Percentiles rank a stretch among this genome's conserved stretches.
phyloP scores from a whole-genome alignment of 768 basidiomycete genomes.

The Leccinum boreale region DNA sequence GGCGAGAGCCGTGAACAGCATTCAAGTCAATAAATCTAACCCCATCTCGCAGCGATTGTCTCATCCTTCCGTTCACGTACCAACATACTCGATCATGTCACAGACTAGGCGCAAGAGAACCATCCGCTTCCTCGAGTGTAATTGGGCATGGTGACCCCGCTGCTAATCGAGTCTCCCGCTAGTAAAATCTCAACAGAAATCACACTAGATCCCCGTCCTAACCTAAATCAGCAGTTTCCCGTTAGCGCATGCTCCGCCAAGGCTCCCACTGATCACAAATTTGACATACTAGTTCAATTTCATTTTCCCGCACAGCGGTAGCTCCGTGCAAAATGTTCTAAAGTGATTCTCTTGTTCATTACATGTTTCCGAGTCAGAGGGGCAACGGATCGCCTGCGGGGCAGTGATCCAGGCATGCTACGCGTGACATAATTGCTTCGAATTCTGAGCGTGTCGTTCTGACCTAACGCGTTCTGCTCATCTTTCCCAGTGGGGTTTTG shows the following conservation, averaged over 20 bases:
- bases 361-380: not conserved
- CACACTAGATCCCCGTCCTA: not conserved
- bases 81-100: not conserved
- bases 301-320: not conserved
- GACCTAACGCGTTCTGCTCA: not conserved
- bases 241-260: not conserved
- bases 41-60: not conserved
- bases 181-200: not conserved
- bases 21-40: not conserved
- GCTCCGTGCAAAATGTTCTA: not conserved
- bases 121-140: not conserved
- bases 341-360: not conserved
- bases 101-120: not conserved
- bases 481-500: conserved; percentile 29
- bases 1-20: conserved; percentile 2
- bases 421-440: not conserved
- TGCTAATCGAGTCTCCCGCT: not conserved
- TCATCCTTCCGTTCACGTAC: not conserved
- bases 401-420: not conserved
- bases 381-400: conserved; percentile 15
- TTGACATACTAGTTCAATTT: not conserved
- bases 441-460: not conserved
- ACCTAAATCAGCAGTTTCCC: not conserved
- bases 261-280: not conserved
- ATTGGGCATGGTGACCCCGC: not conserved